Evolutionary conservation across 2,329 filamentous ascomycete species (phyloP), one percentile per base, ranked within the genome.

Genomic region (Aspergillus novoparasiticus): DNA sequence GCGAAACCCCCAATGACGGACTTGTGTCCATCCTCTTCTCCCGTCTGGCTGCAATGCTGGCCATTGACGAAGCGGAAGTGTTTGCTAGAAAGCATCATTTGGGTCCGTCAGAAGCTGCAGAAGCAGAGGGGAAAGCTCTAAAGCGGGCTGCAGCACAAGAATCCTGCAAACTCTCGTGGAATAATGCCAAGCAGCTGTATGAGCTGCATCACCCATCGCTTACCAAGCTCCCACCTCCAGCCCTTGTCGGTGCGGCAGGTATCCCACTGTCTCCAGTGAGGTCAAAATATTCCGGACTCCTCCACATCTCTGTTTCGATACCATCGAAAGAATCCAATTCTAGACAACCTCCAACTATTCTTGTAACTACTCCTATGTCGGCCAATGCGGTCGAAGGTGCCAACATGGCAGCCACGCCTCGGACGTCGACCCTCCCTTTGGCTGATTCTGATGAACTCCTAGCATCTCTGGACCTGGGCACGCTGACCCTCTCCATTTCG

Each of bases 1-100:
- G 78, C 19, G 72, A 76, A 14, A 72, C 75, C 41, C 75, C 79
- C 32, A 73, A 79, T 41, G 80, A 82, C 60, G 80, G 79, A 4
- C 75, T 83, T 11, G 73, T 83, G 1, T 75, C 80, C 0, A 74
- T 78, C 30, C 74, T 83, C 50, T 83, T 83, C 65, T 81, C 82
- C n/a, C 79, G 80, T 56, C 70, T 83, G 21, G 82, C 82, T 16
- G 81, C 80, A 53, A 80, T 84, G 70, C 72, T 83, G 23, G 82
- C 82, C 9, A 79, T 83, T 34, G 81, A 83, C 46, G 78, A 83
- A 58, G 78, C 80, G 14, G 72, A 72, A 14, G 76, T 78, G 16
- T 66, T 82, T 34, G 75, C 78, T 26, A 75, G 76, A 46, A 67
- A 78, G 55, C 77, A 82, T 59, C 67, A 73, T 12, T 73, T 84